A percentile compares a stretch with the other conserved stretches of the same genome.
Evolutionary conservation across 306 rosid genomes (phyloP).

Genomic region (Hippophae tibetana): DNA sequence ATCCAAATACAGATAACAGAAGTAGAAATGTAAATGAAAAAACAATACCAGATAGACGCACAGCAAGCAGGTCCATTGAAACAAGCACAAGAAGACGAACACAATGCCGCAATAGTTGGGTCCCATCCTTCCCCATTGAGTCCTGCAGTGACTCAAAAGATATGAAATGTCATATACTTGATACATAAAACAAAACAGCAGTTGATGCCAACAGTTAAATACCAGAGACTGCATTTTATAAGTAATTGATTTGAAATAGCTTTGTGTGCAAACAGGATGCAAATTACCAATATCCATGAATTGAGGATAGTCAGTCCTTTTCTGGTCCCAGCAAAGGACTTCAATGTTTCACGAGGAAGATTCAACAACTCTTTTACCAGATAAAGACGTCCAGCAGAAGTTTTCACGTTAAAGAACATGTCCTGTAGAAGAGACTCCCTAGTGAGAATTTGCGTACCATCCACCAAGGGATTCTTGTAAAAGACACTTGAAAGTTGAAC

Average conservation of each 20-base stretch:
- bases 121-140: slow-evolving; percentile 98
- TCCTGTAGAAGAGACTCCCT: slow-evolving; percentile 62
- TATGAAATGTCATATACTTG: slow-evolving; percentile 17
- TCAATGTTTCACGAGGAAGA: slow-evolving; percentile 67
- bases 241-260: slow-evolving; percentile 4
- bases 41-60: slow-evolving; percentile 79
- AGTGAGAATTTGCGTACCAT: slow-evolving; percentile 48
- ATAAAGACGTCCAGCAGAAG: slow-evolving; percentile 80
- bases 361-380: slow-evolving; percentile 74
- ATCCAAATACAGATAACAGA: slow-evolving; percentile 1
- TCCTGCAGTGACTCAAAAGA: slow-evolving; percentile 43
- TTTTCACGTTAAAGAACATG: slow-evolving; percentile 71
- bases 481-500: slow-evolving; percentile 61
- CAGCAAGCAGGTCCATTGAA: slow-evolving; percentile 83
- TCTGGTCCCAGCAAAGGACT: slow-evolving; percentile 93
- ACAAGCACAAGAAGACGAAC: slow-evolving; percentile 96
- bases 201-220: slow-evolving; percentile 9
- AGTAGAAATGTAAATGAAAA: slow-evolving; percentile 10
- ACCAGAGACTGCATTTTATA: slow-evolving; percentile 8
- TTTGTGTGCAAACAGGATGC: slow-evolving; percentile 8
- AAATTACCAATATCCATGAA: slow-evolving; percentile 87
- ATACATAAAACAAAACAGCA: slow-evolving; percentile 11
- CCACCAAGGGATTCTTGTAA: slow-evolving; percentile 61
- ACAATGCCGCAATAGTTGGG: slow-evolving; percentile 97
- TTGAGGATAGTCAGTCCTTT: slow-evolving; percentile 81